These are phyloP conservation scores for Mycena capillaripes DNA, from an alignment of 768 basidiomycete genomes.

Conservation along the genomic window DNA sequence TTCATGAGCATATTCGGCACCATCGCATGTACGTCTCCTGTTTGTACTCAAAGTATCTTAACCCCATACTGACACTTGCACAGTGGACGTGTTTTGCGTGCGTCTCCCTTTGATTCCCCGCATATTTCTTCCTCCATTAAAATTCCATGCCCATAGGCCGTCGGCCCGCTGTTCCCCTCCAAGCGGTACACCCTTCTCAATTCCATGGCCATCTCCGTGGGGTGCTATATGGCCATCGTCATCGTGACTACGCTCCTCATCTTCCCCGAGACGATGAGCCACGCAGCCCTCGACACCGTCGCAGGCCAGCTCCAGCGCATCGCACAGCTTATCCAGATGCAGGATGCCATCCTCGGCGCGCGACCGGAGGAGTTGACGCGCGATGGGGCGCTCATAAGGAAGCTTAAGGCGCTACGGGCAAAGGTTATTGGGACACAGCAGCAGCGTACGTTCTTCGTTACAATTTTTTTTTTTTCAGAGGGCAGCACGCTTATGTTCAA, in stretches of 20 bases:
- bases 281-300: constrained; percentile 50
- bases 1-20: constrained; percentile 62
- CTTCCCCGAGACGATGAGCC: constrained; percentile 68
- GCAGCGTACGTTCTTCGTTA: constrained; percentile 3
- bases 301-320: constrained; percentile 47
- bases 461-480: too few relatives aligned
- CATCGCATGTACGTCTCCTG: constrained; percentile 47
- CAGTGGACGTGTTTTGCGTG: constrained; percentile 57
- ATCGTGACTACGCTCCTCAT: constrained; percentile 59
- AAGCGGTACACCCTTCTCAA: constrained; percentile 58
- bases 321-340: constrained; percentile 46
- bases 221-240: constrained; percentile 63
- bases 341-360: constrained; percentile 43
- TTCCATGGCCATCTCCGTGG: constrained; percentile 58
- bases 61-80: not conserved
- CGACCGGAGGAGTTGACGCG: not conserved
- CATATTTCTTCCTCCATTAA: too few relatives aligned
- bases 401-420: constrained; percentile 18
- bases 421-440: constrained; percentile 16
- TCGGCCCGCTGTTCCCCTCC: constrained; percentile 66
- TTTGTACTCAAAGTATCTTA: not conserved
- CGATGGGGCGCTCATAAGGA: not conserved
- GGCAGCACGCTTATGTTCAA: too few relatives aligned
- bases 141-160: constrained; percentile 42
- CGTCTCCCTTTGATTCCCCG: constrained; percentile 33